Conservation (phyloP, 768 basidiomycete genomes). For the Goffeauzyma gilvescens region DNA sequence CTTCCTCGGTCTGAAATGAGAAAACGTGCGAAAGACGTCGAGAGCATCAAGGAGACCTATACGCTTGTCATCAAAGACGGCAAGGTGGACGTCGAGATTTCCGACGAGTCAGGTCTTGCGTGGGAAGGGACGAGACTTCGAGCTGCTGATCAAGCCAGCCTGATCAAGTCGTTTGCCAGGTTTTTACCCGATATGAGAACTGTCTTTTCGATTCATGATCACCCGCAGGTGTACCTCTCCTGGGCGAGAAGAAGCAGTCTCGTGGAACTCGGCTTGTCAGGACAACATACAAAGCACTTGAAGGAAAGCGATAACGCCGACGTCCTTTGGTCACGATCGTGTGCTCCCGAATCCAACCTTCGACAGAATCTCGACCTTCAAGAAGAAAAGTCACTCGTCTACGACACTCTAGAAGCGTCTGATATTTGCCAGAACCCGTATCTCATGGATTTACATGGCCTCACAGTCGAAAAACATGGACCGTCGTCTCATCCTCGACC, state of each 20-base stretch:
- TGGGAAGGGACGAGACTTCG: conserved; percentile 28
- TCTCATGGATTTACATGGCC: conserved; percentile 25
- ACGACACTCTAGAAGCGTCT: conserved; percentile 25
- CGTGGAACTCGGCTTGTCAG: conserved; percentile 23
- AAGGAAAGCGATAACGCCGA: conserved; percentile 24
- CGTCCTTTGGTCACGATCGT: conserved; percentile 23
- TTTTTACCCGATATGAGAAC: conserved; percentile 25
- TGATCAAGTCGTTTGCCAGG: conserved; percentile 18
- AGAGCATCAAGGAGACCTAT: conserved; percentile 30
- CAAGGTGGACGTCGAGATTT: conserved; percentile 21
- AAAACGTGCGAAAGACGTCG: conserved; percentile 27
- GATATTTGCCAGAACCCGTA: conserved; percentile 31
- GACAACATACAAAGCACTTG: conserved; percentile 25
- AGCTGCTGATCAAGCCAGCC: conserved; percentile 21
- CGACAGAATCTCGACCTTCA: conserved; percentile 13
- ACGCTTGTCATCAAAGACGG: conserved; percentile 23
- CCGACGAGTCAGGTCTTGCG: conserved; percentile 21
- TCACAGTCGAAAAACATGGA: conserved; percentile 27
- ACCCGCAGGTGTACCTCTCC: conserved; percentile 30
- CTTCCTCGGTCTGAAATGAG: conserved; percentile 26
- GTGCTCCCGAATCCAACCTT: conserved; percentile 24
- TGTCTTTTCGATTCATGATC: conserved; percentile 30
- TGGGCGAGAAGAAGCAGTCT: conserved; percentile 25
- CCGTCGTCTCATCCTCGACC: conserved; percentile 26
- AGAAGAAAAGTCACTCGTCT: conserved; percentile 21